Evolutionary conservation across 1,284 basidiomycete species (phyloP), one percentile per base, ranked within the genome.

Genomic region (Entoloma clypeatum): DNA sequence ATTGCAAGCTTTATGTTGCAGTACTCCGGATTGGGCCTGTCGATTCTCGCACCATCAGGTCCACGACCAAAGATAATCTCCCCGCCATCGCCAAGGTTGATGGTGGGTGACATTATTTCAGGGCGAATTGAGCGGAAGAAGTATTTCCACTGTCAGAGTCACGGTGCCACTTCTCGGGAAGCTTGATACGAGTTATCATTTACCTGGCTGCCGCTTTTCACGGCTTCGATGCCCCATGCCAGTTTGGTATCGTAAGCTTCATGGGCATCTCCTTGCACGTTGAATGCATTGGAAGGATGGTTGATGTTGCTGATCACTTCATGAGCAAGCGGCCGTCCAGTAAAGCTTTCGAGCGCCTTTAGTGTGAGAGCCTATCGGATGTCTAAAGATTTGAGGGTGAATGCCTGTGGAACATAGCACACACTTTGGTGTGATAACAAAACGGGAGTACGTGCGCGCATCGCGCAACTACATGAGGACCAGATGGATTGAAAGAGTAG

Each of bases 361-460:
- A 32, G 41, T 26, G 41, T 49, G 23, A 45, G 31, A 24, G 39
- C 33, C 49, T 51, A 31, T 35, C 25, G 33, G n/a, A 24, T 35
- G 25, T 23, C 11, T 25, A 43, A 14, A 36, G 23, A 22, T 32
- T 25, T n/a, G n/a, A 23, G 36, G 41, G 38, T 29, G 33, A 40
- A 29, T 17, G 13, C 32, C 30, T 28, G 39, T 28, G 22, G 19
- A 29, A 31, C 28, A 39, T 30, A 44, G 30, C 23, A 9, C 10
- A 31, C 31, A 45, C 49, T 44, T 51, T 48, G 16, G 41, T 37
- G 27, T 44, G 33, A 38, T 44, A 35, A 37, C 44, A 46, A 36
- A 49, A 47, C 19, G 49, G 47, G 41, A 51, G 41, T 35, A 51
- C 48, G 35, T 51, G 49, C 17, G 41, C 44, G 23, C 47, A 48